These are phyloP conservation scores for Persicaria tinctoria DNA, from an alignment of 148 eudicot species.

Conservation along the genomic window DNA sequence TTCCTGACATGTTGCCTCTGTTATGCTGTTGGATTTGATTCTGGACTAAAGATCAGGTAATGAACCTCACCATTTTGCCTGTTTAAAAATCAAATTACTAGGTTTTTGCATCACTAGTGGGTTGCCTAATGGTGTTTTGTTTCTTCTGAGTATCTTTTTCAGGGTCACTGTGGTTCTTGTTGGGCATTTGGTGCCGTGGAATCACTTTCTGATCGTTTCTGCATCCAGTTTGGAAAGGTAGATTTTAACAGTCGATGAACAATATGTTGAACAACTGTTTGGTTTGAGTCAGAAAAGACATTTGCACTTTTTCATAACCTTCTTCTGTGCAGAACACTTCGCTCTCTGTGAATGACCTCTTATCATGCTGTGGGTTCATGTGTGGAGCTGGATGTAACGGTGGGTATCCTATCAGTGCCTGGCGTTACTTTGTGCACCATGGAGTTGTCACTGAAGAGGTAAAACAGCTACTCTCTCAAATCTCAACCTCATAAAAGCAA, in stretches of 20 bases:
- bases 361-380: conserved; percentile 91
- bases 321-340: conserved; percentile 46
- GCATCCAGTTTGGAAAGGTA: conserved; percentile 63
- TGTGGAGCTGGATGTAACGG: conserved; percentile 92
- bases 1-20: conserved; percentile 1
- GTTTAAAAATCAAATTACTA: neutral
- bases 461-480: conserved; percentile 6
- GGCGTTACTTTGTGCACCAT: conserved; percentile 64
- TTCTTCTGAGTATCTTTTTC: conserved; percentile 11
- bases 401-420: conserved; percentile 72
- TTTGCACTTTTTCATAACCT: neutral
- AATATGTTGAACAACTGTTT: neutral
- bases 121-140: conserved; percentile 12
- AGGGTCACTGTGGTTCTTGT: conserved; percentile 99
- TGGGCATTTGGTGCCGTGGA: conserved; percentile 99
- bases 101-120: neutral
- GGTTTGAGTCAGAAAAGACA: neutral
- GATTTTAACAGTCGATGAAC: neutral
- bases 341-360: conserved; percentile 82
- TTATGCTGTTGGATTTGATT: conserved; percentile 15
- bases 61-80: conserved; percentile 4
- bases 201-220: conserved; percentile 85
- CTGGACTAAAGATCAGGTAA: conserved; percentile 50
- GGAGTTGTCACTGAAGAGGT: conserved; percentile 92
- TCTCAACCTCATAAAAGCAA: neutral